Evolutionary conservation across 352 stramenopile genomes (phyloP).

Genomic region (Phytophthora citricola): DNA sequence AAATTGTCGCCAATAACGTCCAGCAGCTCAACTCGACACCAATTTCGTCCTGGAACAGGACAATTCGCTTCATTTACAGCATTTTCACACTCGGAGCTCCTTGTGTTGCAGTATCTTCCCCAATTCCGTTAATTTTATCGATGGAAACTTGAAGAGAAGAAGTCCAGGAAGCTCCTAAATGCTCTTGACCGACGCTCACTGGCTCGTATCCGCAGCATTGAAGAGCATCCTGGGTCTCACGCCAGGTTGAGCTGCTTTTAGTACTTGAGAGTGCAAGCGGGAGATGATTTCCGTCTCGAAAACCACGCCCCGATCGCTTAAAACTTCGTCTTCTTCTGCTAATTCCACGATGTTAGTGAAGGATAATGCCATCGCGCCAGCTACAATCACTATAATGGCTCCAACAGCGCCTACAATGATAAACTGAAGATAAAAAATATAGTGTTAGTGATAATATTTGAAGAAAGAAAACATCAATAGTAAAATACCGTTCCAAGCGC

Average conservation of each 20-base stretch:
- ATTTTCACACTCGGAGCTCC: constrained; percentile 21
- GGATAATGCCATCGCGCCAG: constrained; percentile 55
- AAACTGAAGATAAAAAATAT: constrained; percentile 36
- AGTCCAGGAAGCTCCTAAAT: constrained; percentile 45
- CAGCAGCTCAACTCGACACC: constrained; percentile 62
- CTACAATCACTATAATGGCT: constrained; percentile 54
- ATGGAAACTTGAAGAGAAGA: constrained; percentile 42
- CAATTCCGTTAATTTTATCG: constrained; percentile 42
- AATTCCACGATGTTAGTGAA: constrained; percentile 44
- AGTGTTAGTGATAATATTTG: neutral
- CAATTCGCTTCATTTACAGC: constrained; percentile 40
- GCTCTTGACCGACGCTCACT: constrained; percentile 15
- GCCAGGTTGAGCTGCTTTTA: constrained; percentile 43
- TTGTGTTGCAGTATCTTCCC: constrained; percentile 47
- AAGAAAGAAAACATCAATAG: neutral
- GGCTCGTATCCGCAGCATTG: constrained; percentile 65
- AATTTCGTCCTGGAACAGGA: constrained; percentile 42
- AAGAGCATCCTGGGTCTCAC: constrained; percentile 51
- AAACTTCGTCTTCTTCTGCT: constrained; percentile 45
- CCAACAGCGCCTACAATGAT: constrained; percentile 49
- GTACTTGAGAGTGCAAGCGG: constrained; percentile 44
- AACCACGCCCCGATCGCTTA: constrained; percentile 31
- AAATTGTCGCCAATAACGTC: constrained; percentile 54
- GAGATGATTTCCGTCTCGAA: constrained; percentile 62
- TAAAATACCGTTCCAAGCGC: constrained; percentile 51